phyloP scores from a whole-genome alignment of 306 rosid species.

The cucumber (Cucumis sativus) region DNA sequence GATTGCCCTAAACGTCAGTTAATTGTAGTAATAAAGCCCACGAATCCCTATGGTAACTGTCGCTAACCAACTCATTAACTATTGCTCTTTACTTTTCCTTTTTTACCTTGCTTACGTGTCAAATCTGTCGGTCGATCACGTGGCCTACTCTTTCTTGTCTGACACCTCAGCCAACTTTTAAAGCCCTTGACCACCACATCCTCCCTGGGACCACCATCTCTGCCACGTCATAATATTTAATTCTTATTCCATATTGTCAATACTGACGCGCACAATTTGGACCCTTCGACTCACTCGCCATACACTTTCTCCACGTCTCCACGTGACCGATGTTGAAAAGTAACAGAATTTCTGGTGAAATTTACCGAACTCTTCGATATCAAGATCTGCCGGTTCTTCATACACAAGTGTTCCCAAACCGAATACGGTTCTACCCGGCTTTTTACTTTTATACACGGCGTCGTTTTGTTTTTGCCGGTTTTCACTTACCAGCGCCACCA shows the following conservation, averaged over 20 bases:
- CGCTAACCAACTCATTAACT: constrained; percentile 30
- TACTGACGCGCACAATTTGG: background rate
- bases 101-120: constrained; percentile 25
- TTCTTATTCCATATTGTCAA: background rate
- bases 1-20: background rate
- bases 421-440: background rate
- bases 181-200: constrained; percentile 6
- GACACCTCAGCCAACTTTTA: constrained; percentile 6
- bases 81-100: background rate
- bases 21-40: constrained; percentile 18
- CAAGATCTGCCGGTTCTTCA: background rate
- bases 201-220: constrained; percentile 7
- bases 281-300: background rate
- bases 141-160: constrained; percentile 14
- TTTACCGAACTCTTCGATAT: background rate
- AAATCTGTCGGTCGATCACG: constrained; percentile 33
- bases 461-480: background rate
- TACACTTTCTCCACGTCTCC: constrained; percentile 15
- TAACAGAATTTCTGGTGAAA: constrained; percentile 12
- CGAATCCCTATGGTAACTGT: constrained; percentile 40
- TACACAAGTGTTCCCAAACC: background rate
- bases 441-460: background rate
- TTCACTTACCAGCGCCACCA: background rate
- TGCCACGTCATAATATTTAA: constrained; percentile 5
- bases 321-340: constrained; percentile 20